phyloP scores from a whole-genome alignment of 139 green algal species.

The Coelastrella sp. region DNA sequence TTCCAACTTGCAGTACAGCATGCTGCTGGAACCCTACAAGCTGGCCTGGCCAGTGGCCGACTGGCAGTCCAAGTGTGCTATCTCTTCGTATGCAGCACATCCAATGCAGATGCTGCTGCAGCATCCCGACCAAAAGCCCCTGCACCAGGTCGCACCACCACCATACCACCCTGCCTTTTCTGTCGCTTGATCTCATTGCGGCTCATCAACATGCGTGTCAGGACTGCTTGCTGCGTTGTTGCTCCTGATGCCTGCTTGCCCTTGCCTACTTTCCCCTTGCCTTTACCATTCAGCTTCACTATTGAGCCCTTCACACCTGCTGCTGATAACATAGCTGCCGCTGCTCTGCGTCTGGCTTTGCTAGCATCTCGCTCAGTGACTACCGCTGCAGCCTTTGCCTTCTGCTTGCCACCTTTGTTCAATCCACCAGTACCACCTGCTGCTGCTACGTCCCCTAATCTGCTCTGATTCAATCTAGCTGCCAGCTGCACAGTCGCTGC shows the following conservation, averaged over 20 bases:
- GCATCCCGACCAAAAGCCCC: slow-evolving; percentile 41
- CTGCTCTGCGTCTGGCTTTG: slow-evolving; percentile 19
- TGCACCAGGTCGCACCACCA: slow-evolving; percentile 30
- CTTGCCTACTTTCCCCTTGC: not conserved
- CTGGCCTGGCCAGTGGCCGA: not conserved
- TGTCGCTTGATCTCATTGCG: slow-evolving; percentile 49
- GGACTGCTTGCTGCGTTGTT: not conserved
- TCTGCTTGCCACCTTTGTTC: not conserved
- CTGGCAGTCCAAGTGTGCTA: not conserved
- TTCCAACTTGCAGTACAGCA: not conserved
- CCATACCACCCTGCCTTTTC: slow-evolving; percentile 40
- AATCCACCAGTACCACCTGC: slow-evolving; percentile 11
- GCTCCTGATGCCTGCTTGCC: slow-evolving; percentile 3
- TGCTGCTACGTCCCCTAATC: slow-evolving; percentile 8
- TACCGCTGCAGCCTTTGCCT: not conserved
- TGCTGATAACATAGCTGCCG: slow-evolving; percentile 9
- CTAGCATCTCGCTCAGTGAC: not conserved
- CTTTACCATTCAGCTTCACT: not conserved
- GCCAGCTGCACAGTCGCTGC: slow-evolving; percentile 25
- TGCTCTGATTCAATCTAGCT: slow-evolving; percentile 25
- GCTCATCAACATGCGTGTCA: slow-evolving; percentile 47
- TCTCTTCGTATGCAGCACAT: slow-evolving; percentile 15
- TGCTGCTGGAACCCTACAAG: not conserved
- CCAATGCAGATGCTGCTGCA: slow-evolving; percentile 14
- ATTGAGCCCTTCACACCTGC: not conserved